Conservation (phyloP, 176 grass and related monocot genomes). For the Triticum aestivum region DNA sequence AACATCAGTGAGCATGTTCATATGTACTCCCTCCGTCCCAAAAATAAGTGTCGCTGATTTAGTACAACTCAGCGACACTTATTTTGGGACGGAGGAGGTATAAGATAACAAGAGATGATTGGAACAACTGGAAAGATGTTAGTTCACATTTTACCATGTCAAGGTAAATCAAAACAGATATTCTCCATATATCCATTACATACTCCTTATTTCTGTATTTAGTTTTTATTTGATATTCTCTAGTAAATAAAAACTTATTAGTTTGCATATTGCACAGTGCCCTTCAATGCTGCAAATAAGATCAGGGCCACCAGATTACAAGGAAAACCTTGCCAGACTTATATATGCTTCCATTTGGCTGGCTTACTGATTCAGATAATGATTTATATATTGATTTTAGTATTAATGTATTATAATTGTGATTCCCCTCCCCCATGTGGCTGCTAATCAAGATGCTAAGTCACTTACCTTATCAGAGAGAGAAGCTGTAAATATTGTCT, state of each 20-base stretch:
- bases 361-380: constrained; percentile 73
- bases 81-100: neutral
- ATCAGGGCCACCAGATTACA: constrained; percentile 70
- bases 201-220: neutral
- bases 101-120: constrained; percentile 86
- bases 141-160: constrained; percentile 68
- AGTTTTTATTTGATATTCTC: constrained; percentile 8
- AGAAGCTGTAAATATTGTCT: neutral
- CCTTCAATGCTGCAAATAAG: constrained; percentile 67
- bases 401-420: neutral
- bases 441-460: neutral
- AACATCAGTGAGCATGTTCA: constrained; percentile 62
- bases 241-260: constrained; percentile 2
- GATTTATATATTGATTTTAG: neutral
- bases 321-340: constrained; percentile 92
- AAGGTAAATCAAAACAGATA: constrained; percentile 47
- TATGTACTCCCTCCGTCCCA: constrained; percentile 30
- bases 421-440: neutral
- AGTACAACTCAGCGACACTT: too few relatives aligned
- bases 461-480: neutral
- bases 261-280: constrained; percentile 49
- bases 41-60: too few relatives aligned
- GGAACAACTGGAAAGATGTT: constrained; percentile 80
- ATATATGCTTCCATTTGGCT: constrained; percentile 92
- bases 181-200: constrained; percentile 14